Evolutionary conservation across 441 rosid genomes (phyloP).

Genomic region (Sinapis alba): DNA sequence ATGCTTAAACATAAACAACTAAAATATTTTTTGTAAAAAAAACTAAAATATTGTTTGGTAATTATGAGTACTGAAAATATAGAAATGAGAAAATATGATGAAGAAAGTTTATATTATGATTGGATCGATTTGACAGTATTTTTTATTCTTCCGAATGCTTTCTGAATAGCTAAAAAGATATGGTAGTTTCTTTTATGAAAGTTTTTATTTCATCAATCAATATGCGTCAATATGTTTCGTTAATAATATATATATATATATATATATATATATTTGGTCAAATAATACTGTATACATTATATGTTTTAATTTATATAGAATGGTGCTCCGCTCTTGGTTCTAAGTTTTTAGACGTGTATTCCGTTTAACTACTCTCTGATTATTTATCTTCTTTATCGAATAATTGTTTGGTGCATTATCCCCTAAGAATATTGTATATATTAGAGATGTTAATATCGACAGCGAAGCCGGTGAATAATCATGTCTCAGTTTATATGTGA

Average conservation of each 20-base stretch:
- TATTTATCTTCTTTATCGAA: not conserved
- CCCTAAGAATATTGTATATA: not conserved
- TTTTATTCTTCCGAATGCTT: not conserved
- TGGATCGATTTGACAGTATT: not conserved
- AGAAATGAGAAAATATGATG: not conserved
- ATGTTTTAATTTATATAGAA: not conserved
- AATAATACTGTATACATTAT: not conserved
- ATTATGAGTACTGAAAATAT: not conserved
- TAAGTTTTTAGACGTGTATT: not conserved
- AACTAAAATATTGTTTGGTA: no score
- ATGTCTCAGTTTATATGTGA: not conserved
- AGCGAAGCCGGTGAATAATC: not conserved
- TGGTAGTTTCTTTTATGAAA: not conserved
- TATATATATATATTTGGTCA: no score
- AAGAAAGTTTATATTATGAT: not conserved
- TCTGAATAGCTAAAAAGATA: not conserved
- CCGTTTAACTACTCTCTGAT: not conserved
- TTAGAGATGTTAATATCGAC: no score
- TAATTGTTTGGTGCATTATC: not conserved
- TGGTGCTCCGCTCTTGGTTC: not conserved
- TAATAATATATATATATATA: not conserved
- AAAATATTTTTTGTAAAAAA: no score
- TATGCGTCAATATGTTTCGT: not conserved
- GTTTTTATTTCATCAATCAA: not conserved
- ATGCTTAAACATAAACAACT: not conserved